phyloP scores from a whole-genome alignment of 805 yeast genomes.

The Middelhovenomyces tepae region DNA sequence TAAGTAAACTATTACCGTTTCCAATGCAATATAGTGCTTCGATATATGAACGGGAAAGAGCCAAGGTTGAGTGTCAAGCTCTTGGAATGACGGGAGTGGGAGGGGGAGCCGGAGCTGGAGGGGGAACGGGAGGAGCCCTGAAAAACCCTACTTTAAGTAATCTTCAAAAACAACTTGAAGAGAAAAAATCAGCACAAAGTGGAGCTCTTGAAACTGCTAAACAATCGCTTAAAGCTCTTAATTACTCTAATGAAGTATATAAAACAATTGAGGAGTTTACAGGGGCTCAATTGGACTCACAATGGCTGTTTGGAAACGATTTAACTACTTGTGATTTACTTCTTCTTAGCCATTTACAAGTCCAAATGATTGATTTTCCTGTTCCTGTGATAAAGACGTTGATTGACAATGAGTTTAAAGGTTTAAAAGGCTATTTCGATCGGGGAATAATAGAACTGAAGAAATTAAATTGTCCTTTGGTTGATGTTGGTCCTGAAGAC shows the following conservation, averaged over 20 bases:
- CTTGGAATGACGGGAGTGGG: too few relatives aligned
- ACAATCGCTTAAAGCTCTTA: too few relatives aligned
- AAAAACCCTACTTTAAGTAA: constrained; percentile 13
- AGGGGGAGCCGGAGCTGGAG: constrained; percentile 7
- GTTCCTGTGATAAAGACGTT: constrained; percentile 10
- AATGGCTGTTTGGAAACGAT: constrained; percentile 4
- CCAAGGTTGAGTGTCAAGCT: constrained; percentile 12
- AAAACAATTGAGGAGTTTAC: too few relatives aligned
- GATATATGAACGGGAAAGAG: constrained; percentile 18
- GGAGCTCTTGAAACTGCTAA: too few relatives aligned
- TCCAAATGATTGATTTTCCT: constrained; percentile 13
- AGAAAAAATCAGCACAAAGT: too few relatives aligned
- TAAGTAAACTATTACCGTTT: constrained; percentile 24
- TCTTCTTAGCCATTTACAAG: constrained; percentile 13
- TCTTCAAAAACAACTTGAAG: constrained; percentile 24
- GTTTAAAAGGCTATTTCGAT: constrained; percentile 6
- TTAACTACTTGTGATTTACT: constrained; percentile 13
- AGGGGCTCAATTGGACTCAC: too few relatives aligned
- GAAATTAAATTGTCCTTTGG: neutral
- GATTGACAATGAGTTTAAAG: constrained; percentile 12
- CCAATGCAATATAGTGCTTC: constrained; percentile 31
- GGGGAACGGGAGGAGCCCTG: constrained; percentile 5
- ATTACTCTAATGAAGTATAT: too few relatives aligned
- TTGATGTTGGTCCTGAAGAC: constrained; percentile 1
- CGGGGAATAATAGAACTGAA: neutral